Percentiles rank a stretch among this genome's conserved stretches.
Evolutionary conservation across 495 filamentous ascomycete species (phyloP).

Genomic region (Penicillium dipodomyicola): DNA sequence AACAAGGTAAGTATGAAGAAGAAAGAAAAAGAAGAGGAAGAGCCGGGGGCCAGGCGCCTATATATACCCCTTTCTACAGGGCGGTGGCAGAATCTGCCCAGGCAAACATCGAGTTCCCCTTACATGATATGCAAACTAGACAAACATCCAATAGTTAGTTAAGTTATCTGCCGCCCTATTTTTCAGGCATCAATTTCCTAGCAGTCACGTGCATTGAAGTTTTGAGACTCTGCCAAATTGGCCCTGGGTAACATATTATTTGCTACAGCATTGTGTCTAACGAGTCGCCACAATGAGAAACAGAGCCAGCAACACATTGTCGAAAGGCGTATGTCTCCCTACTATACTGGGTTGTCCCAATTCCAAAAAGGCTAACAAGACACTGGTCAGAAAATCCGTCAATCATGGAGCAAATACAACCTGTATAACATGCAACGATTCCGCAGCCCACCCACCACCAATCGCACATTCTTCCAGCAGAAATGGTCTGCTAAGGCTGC

Average conservation of each 20-base stretch:
- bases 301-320: slow-evolving; percentile 46
- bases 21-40: slow-evolving; percentile 44
- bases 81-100: neutral
- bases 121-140: neutral
- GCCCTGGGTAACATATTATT: slow-evolving; percentile 6
- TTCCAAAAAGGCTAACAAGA: slow-evolving; percentile 14
- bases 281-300: slow-evolving; percentile 45
- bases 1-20: slow-evolving; percentile 78
- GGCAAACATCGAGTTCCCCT: slow-evolving; percentile 9
- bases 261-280: slow-evolving; percentile 14
- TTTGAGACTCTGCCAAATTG: slow-evolving; percentile 29
- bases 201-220: slow-evolving; percentile 42
- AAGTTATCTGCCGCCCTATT: too few species aligned
- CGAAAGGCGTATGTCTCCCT: slow-evolving; percentile 39
- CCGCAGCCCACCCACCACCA: slow-evolving; percentile 33
- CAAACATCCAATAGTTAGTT: neutral
- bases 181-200: neutral
- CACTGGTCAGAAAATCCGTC: slow-evolving; percentile 72
- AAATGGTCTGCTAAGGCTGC: slow-evolving; percentile 89
- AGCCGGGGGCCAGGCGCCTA: slow-evolving; percentile 11
- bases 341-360: neutral
- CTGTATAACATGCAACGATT: slow-evolving; percentile 77
- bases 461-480: slow-evolving; percentile 87
- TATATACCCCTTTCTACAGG: slow-evolving; percentile 20
- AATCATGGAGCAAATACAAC: slow-evolving; percentile 98